Evolutionary conservation across 1,139 yeast genomes (phyloP).

Genomic region (Saccharomyces hybrid): DNA sequence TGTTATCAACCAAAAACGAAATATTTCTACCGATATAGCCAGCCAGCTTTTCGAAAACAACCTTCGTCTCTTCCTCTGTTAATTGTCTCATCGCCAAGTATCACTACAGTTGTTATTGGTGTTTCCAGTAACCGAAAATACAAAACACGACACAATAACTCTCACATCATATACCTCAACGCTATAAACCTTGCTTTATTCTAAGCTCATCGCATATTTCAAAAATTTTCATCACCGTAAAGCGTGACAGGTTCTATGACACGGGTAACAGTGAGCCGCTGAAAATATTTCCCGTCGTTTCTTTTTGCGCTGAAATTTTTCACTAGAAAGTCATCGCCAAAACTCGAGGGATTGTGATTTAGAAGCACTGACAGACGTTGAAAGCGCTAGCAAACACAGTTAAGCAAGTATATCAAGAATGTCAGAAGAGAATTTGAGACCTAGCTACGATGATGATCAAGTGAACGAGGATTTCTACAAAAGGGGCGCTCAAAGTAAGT

Average conservation of each 20-base stretch:
- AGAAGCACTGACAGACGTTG: neutral
- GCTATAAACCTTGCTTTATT: conserved; percentile 1
- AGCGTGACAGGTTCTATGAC: neutral
- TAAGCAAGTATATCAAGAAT: conserved; percentile 4
- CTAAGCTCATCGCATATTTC: conserved; percentile 14
- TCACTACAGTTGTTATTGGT: neutral
- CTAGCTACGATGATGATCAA: conserved; percentile 27
- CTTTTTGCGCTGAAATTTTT: neutral
- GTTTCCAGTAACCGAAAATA: neutral
- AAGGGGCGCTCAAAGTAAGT: conserved; percentile 41
- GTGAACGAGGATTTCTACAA: conserved; percentile 35
- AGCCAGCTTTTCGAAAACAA: conserved; percentile 91
- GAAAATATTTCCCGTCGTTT: conserved; percentile 1
- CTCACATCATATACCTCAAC: neutral
- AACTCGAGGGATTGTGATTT: neutral
- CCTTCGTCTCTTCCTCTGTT: conserved; percentile 95
- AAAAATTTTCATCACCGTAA: neutral
- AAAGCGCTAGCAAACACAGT: neutral
- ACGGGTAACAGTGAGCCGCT: neutral
- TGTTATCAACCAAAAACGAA: conserved; percentile 76
- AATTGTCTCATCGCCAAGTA: conserved; percentile 66
- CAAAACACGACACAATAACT: neutral
- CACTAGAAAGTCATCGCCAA: neutral
- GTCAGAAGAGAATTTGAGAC: conserved; percentile 17
- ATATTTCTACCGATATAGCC: conserved; percentile 94